Percentiles rank a stretch among this genome's conserved stretches.
These are phyloP conservation scores for Viola odorata DNA, from an alignment of 345 rosid genomes.

Conservation along the genomic window DNA sequence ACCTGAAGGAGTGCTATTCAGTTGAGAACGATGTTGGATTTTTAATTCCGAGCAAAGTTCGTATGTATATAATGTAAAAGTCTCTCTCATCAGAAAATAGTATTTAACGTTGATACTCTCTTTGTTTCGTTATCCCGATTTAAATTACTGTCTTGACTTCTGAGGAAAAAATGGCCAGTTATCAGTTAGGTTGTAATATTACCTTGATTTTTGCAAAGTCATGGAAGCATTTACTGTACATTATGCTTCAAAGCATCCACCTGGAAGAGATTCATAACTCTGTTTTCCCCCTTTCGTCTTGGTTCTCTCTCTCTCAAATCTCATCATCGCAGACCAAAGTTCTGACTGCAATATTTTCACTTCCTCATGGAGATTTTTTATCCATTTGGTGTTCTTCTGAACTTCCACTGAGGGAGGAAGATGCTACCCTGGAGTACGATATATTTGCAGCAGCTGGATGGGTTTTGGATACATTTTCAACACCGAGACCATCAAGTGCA, in stretches of 20 bases:
- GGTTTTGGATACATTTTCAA: slow-evolving; percentile 50
- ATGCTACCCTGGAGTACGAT: slow-evolving; percentile 76
- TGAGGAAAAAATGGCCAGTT: background rate
- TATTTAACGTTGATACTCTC: slow-evolving; percentile 16
- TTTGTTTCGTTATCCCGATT: background rate
- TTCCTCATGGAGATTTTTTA: slow-evolving; percentile 76
- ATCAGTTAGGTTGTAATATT: background rate
- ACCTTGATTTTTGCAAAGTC: slow-evolving; percentile 4
- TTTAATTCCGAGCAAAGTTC: too few relatives aligned
- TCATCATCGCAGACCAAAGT: slow-evolving; percentile 52
- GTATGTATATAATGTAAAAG: too few relatives aligned
- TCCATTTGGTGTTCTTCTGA: slow-evolving; percentile 87
- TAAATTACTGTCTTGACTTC: background rate
- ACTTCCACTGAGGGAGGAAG: slow-evolving; percentile 78
- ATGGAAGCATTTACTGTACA: background rate
- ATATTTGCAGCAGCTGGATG: slow-evolving; percentile 69
- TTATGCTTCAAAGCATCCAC: slow-evolving; percentile 12
- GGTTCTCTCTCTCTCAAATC: too few relatives aligned
- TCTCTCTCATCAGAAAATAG: too few relatives aligned
- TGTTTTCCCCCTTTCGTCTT: slow-evolving; percentile 17
- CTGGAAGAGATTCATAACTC: slow-evolving; percentile 19
- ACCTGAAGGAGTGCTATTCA: too few relatives aligned
- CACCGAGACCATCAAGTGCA: slow-evolving; percentile 20
- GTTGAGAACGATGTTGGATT: too few relatives aligned
- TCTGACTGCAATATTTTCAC: slow-evolving; percentile 77